Percentiles rank a stretch among this genome's conserved stretches.
phyloP scores from a whole-genome alignment of 441 rosid species.

The Bocquillonia castaneifolia region DNA sequence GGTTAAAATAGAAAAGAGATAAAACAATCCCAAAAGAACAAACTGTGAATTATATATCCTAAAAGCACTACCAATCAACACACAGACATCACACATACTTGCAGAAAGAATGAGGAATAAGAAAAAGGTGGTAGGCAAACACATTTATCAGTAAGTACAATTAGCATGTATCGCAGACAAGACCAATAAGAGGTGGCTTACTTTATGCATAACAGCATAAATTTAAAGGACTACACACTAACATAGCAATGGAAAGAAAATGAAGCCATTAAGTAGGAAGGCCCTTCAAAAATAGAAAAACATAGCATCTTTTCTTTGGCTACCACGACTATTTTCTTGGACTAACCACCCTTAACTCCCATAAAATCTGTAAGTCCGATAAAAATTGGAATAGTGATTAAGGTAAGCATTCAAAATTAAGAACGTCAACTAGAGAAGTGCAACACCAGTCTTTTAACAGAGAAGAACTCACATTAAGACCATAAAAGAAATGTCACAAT shows the following conservation, averaged over 20 bases:
- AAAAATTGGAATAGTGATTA: neutral
- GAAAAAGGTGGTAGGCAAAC: neutral
- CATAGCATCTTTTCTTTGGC: neutral
- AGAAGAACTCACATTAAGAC: neutral
- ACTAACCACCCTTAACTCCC: neutral
- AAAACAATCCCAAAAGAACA: neutral
- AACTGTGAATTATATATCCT: neutral
- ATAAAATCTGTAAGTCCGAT: neutral
- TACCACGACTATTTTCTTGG: neutral
- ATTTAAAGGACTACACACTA: neutral
- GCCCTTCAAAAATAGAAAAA: neutral
- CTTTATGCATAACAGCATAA: neutral
- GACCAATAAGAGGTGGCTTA: neutral
- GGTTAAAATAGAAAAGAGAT: neutral
- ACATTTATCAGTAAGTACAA: neutral
- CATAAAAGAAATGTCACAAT: neutral
- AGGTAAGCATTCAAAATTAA: neutral
- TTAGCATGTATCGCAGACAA: neutral
- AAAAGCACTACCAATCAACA: neutral
- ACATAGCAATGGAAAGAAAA: neutral
- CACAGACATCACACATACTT: no score
- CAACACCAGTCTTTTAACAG: neutral
- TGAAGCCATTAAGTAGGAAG: neutral
- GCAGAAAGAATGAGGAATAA: neutral
- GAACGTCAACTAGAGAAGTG: neutral